A percentile compares a stretch with the other conserved stretches of the same genome.
Evolutionary conservation across 2,329 filamentous ascomycete species (phyloP).

Genomic region (Seiridium cupressi): DNA sequence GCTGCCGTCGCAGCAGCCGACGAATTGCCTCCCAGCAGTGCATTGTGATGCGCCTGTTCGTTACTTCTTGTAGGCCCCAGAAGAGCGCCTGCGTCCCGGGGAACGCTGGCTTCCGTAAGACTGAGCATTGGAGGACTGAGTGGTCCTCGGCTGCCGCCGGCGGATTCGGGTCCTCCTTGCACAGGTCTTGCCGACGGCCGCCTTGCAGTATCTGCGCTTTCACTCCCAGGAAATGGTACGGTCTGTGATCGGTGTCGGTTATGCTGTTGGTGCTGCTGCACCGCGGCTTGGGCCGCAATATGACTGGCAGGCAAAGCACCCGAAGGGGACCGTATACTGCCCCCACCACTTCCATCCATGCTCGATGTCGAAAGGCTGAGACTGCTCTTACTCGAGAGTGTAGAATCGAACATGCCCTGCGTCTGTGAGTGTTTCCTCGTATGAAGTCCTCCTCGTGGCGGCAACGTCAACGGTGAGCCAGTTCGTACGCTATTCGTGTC

Average conservation of each 20-base stretch:
- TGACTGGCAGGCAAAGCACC: conserved; percentile 63
- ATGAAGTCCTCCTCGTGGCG: conserved; percentile 34
- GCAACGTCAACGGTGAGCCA: conserved; percentile 41
- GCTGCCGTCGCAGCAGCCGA: conserved; percentile 70
- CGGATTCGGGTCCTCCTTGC: conserved; percentile 21
- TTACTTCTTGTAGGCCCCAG: conserved; percentile 21
- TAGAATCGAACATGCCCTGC: conserved; percentile 75
- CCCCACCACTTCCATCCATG: conserved; percentile 27
- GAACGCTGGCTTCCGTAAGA: conserved; percentile 63
- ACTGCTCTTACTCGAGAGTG: conserved; percentile 60
- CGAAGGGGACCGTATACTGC: conserved; percentile 21
- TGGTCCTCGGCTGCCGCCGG: conserved; percentile 38
- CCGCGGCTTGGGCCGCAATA: conserved; percentile 76
- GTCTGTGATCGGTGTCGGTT: conserved; percentile 72
- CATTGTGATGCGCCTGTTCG: conserved; percentile 55
- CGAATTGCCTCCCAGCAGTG: conserved; percentile 57
- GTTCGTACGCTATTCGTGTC: conserved; percentile 31
- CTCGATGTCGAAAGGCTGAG: conserved; percentile 53
- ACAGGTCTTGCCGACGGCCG: conserved; percentile 28
- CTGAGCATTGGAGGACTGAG: conserved; percentile 62
- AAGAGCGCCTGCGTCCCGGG: conserved; percentile 54
- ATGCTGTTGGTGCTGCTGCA: conserved; percentile 51
- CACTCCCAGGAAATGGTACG: conserved; percentile 54
- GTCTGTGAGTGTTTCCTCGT: conserved; percentile 66
- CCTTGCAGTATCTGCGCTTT: conserved; percentile 41